Conservation (phyloP, 2,329 filamentous ascomycete species). For the Thelonectria discophora region DNA sequence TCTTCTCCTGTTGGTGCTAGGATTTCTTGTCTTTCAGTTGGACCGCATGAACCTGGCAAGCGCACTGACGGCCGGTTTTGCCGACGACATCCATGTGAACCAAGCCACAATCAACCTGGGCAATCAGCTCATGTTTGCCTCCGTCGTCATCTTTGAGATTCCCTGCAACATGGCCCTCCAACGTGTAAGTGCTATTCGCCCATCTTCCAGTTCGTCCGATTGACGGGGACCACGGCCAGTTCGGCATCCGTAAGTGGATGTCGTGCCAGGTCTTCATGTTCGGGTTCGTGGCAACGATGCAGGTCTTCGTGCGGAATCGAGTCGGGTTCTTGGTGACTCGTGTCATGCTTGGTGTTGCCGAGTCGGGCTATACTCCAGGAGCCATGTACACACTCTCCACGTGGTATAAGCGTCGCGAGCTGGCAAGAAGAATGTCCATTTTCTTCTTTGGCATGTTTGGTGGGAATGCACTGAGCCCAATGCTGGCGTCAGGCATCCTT, state of each 20-base stretch:
- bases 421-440: conserved; percentile 57
- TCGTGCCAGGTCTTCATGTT: conserved; percentile 58
- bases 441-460: conserved; percentile 65
- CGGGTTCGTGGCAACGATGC: conserved; percentile 55
- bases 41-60: conserved; percentile 63
- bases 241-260: conserved; percentile 59
- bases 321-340: conserved; percentile 56
- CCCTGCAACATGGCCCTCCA: conserved; percentile 59
- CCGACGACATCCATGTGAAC: conserved; percentile 51
- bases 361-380: conserved; percentile 62
- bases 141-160: conserved; percentile 60
- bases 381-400: conserved; percentile 61
- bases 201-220: not conserved
- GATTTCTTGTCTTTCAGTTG: conserved; percentile 60
- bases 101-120: conserved; percentile 61
- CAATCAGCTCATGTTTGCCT: conserved; percentile 62
- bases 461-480: conserved; percentile 58
- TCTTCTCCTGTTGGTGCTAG: conserved; percentile 58
- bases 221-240: conserved; percentile 34
- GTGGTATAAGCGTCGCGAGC: conserved; percentile 58
- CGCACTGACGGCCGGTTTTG: conserved; percentile 59
- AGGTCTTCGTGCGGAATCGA: conserved; percentile 53
- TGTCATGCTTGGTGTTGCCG: conserved; percentile 56
- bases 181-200: conserved; percentile 28
- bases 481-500: conserved; percentile 59